These are phyloP conservation scores for Sporothrix schenckii DNA, from an alignment of 2,329 filamentous ascomycete genomes.

Conservation along the genomic window DNA sequence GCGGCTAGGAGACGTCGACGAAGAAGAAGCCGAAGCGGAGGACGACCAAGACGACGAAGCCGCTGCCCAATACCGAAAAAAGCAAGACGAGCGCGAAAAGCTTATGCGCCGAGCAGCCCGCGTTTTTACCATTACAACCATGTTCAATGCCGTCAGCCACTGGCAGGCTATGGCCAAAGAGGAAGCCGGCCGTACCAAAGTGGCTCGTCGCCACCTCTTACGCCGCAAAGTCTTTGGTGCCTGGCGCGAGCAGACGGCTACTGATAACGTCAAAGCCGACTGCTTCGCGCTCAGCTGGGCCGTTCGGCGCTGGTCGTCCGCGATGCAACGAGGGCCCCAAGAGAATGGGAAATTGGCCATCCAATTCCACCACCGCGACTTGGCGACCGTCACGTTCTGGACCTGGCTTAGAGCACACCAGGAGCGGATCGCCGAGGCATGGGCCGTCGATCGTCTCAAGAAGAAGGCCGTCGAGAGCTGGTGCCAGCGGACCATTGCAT, in stretches of 20 bases:
- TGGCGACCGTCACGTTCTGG: constrained; percentile 40
- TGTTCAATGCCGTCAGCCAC: constrained; percentile 66
- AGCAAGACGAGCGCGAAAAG: constrained; percentile 43
- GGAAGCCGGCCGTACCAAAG: constrained; percentile 66
- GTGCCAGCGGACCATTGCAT: constrained; percentile 33
- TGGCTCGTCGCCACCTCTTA: constrained; percentile 71
- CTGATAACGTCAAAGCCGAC: constrained; percentile 59
- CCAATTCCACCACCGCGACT: constrained; percentile 40
- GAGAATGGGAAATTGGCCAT: constrained; percentile 39
- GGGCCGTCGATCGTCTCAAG: constrained; percentile 29
- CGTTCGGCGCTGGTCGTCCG: constrained; percentile 40
- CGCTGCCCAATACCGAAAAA: constrained; percentile 29
- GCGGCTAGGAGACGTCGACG: neutral
- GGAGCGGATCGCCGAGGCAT: constrained; percentile 37
- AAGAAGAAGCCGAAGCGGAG: constrained; percentile 15
- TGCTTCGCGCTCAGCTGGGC: constrained; percentile 41
- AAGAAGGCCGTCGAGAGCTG: constrained; percentile 35
- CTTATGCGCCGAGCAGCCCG: constrained; percentile 63
- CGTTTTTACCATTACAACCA: constrained; percentile 66
- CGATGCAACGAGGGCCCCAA: constrained; percentile 36
- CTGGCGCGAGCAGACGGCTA: constrained; percentile 67
- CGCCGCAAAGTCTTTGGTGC: constrained; percentile 68
- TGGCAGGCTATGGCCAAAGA: constrained; percentile 70
- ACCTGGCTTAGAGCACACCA: constrained; percentile 43
- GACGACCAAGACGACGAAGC: constrained; percentile 4